A percentile compares a stretch with the other conserved stretches of the same genome.
Evolutionary conservation across 208 protist species (phyloP).

Genomic region (Trypanosoma boissoni): DNA sequence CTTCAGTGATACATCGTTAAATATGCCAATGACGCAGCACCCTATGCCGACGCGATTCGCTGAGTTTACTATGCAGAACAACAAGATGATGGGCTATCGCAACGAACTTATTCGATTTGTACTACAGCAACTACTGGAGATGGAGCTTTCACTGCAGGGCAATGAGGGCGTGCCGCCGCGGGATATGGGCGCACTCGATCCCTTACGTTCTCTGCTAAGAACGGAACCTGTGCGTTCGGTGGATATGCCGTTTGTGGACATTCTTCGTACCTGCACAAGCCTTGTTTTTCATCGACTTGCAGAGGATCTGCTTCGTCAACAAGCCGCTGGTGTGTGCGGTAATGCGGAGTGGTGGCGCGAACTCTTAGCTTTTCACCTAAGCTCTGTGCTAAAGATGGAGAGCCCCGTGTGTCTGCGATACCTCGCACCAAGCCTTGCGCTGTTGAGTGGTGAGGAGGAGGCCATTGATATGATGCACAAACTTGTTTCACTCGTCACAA

Average conservation of each 20-base stretch:
- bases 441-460: constrained; percentile 58
- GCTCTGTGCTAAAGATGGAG: constrained; percentile 38
- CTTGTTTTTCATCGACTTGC: constrained; percentile 55
- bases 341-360: constrained; percentile 78
- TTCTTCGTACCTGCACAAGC: constrained; percentile 48
- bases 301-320: constrained; percentile 56
- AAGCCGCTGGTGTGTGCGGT: constrained; percentile 55
- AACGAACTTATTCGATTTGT: constrained; percentile 69
- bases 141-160: constrained; percentile 63
- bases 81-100: constrained; percentile 59
- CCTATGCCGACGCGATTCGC: constrained; percentile 11
- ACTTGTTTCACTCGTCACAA: constrained; percentile 61
- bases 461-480: constrained; percentile 67
- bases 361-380: constrained; percentile 55
- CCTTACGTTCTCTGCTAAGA: neutral
- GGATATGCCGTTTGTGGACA: constrained; percentile 42
- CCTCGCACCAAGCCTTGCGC: constrained; percentile 61
- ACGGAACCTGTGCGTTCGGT: neutral
- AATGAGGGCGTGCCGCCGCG: constrained; percentile 19
- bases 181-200: neutral
- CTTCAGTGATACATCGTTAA: constrained; percentile 25
- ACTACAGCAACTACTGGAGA: constrained; percentile 50
- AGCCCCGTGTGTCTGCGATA: constrained; percentile 58
- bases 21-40: neutral
- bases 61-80: constrained; percentile 44